Base-by-base conservation (phyloP, 345 rosid species). In the Aethionema arabicum region DNA sequence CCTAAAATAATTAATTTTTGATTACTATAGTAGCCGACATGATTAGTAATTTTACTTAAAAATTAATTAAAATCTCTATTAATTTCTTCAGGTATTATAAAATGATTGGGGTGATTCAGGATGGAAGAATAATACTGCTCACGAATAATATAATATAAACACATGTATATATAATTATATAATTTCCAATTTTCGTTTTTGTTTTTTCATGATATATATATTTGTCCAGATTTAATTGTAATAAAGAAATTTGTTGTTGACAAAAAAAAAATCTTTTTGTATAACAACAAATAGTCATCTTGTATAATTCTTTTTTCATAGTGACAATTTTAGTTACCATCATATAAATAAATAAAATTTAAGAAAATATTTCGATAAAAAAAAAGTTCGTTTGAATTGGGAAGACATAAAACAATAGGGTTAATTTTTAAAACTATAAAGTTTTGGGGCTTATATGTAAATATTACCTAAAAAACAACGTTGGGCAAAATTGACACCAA, bases 181-280 rank as follows among this genome's bases (percentile, higher is more conserved):
- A 54, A 16, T 29, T 53, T 10, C 32, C 4, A 1, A 21, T 5
- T 38, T 32, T 37, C 13, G 0, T 40, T 46, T 53, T 61, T 39
- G 16, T 50, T 51, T 58, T 54, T 62, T 38, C 45, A 31, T 46
- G 1, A 21, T 32, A 15, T 48, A n/a, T 30, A 5, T 9, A 46
- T 65, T 52, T 51, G 43, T 63, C 47, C 68, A 70, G 64, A 56
- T 62, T 70, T 63, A 13, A 8, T 39, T 39, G 44, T 63, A 5
- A 16, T 41, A 6, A 70, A 56, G 31, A 70, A 55, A 70, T 70
- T 40, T 70, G 74, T 70, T n/a, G n/a, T n/a, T n/a, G n/a, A n/a
- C n/a, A n/a, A n/a, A n/a, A n/a, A n/a, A n/a, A n/a, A n/a, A n/a
- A n/a, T n/a, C n/a, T n/a, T n/a, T n/a, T 21, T 21, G 27, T 21